A percentile compares a stretch with the other conserved stretches of the same genome.
Conservation (phyloP, 2,329 filamentous ascomycete genomes). For the Monosporascus sp. region DNA sequence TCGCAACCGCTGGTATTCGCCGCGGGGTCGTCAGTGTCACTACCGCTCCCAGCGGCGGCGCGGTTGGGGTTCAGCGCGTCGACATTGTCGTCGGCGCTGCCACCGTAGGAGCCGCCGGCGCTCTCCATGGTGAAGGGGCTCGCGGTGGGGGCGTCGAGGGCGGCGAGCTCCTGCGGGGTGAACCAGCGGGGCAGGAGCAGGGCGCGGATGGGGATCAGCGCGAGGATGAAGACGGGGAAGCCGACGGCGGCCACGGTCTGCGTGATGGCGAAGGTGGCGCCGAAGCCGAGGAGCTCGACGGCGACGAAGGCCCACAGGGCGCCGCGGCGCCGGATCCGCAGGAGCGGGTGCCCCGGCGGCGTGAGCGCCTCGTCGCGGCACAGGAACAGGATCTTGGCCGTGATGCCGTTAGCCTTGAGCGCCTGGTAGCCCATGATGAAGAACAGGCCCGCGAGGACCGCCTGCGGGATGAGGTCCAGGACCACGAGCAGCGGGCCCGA, state of each 20-base stretch:
- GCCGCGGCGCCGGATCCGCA: conserved; percentile 51
- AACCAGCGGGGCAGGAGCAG: conserved; percentile 60
- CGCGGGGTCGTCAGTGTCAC: neutral
- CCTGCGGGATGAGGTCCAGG: conserved; percentile 72
- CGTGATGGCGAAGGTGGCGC: conserved; percentile 75
- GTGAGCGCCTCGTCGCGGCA: conserved; percentile 60
- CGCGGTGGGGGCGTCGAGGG: conserved; percentile 69
- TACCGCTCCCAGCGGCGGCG: conserved; percentile 2
- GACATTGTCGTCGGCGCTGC: conserved; percentile 17
- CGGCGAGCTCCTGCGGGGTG: conserved; percentile 50
- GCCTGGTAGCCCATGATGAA: conserved; percentile 82
- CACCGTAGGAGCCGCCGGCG: conserved; percentile 58
- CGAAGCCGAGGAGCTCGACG: conserved; percentile 66
- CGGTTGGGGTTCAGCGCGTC: conserved; percentile 2
- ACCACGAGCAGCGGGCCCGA: conserved; percentile 67
- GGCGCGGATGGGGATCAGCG: conserved; percentile 62
- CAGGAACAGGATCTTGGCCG: conserved; percentile 67
- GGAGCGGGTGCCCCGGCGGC: conserved; percentile 52
- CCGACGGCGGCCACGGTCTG: conserved; percentile 79
- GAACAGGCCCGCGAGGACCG: conserved; percentile 74
- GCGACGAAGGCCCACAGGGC: conserved; percentile 69
- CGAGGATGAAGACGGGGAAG: conserved; percentile 69
- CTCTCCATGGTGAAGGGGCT: conserved; percentile 73
- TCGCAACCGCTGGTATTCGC: conserved; percentile 2
- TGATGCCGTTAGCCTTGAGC: conserved; percentile 72